Evolutionary conservation across 1,284 basidiomycete species (phyloP).

Genomic region (Fomitopsis pinicola): DNA sequence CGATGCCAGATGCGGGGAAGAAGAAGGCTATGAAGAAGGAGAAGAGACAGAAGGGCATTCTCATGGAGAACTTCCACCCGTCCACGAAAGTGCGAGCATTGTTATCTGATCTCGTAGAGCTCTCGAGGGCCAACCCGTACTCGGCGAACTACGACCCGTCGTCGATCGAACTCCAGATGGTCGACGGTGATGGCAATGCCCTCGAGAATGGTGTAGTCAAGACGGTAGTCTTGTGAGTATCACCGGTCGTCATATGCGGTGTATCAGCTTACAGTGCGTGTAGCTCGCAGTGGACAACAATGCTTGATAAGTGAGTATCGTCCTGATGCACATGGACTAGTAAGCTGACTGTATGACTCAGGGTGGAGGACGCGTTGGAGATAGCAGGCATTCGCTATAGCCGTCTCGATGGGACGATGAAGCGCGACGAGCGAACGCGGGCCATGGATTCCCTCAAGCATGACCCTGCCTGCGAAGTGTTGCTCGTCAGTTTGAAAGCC

Average conservation of each 20-base stretch:
- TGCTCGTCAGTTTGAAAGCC: constrained; percentile 93
- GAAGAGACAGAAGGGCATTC: constrained; percentile 56
- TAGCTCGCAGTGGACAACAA: constrained; percentile 93
- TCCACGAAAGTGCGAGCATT: constrained; percentile 87
- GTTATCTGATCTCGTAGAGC: constrained; percentile 68
- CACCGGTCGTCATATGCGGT: neutral
- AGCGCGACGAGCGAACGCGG: constrained; percentile 85
- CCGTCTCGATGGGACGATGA: constrained; percentile 95
- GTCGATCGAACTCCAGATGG: constrained; percentile 66
- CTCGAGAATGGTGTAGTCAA: constrained; percentile 70
- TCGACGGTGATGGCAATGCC: constrained; percentile 69
- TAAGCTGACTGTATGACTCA: constrained; percentile 18
- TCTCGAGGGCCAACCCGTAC: constrained; percentile 76
- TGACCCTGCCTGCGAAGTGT: constrained; percentile 83
- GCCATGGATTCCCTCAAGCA: constrained; percentile 89
- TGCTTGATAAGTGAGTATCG: constrained; percentile 81
- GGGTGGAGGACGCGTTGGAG: constrained; percentile 88
- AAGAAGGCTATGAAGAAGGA: constrained; percentile 68
- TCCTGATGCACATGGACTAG: constrained; percentile 4
- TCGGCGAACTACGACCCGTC: constrained; percentile 81
- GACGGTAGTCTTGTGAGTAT: constrained; percentile 87
- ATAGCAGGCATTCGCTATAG: constrained; percentile 80
- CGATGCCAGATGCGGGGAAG: constrained; percentile 41
- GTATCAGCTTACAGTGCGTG: constrained; percentile 5
- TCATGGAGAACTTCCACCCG: constrained; percentile 60